Evolutionary conservation across 768 basidiomycete genomes (phyloP).

Genomic region (Podaxis sp.): DNA sequence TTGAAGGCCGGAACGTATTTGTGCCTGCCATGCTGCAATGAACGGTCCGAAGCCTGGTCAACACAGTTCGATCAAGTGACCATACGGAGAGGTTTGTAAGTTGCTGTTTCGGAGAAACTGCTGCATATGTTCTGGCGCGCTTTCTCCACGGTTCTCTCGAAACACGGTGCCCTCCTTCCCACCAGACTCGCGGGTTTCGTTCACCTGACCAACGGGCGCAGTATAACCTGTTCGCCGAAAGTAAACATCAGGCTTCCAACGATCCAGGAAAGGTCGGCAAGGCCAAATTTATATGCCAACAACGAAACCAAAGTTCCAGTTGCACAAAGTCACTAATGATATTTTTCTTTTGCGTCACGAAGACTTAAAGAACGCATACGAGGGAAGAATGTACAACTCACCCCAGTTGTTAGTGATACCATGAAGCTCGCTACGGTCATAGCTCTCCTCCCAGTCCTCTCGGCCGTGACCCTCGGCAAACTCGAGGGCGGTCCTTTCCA

Average conservation of each 20-base stretch:
- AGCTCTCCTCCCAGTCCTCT: background rate
- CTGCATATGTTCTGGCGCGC: background rate
- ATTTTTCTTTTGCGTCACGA: no score
- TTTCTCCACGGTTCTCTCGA: background rate
- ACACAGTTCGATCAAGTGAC: no score
- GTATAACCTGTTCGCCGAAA: background rate
- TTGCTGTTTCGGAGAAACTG: background rate
- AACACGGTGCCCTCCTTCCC: background rate
- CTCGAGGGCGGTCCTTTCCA: constrained; percentile 17
- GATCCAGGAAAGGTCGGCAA: background rate
- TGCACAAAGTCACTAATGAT: no score
- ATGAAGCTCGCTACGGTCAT: constrained; percentile 1
- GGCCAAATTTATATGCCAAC: background rate
- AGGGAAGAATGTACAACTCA: background rate
- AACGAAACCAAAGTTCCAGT: background rate
- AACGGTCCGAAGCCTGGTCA: no score
- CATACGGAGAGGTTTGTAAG: background rate
- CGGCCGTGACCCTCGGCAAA: background rate
- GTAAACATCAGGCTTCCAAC: background rate
- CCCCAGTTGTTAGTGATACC: background rate
- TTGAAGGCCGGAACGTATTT: no score
- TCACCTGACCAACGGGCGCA: background rate
- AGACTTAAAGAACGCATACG: background rate
- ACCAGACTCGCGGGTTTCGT: background rate
- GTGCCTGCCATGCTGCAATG: no score